Base-by-base conservation (phyloP, 768 basidiomycete species). In the Mycena olivaceomarginata region DNA sequence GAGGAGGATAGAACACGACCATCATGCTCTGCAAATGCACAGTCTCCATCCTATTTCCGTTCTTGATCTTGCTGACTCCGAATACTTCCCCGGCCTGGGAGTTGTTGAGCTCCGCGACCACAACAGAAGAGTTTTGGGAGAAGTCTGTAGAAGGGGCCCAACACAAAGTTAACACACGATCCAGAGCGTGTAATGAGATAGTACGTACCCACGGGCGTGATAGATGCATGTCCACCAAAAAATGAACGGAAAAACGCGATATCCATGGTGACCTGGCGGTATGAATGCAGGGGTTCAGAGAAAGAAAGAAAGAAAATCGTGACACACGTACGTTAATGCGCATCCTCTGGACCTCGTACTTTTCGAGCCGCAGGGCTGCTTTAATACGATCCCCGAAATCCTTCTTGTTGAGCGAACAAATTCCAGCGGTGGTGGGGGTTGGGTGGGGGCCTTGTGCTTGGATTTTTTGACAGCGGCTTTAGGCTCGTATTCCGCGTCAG, bases 241-340 rank as follows among this genome's bases (percentile, higher is more conserved):
- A 78, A 78, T 13, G 77, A 75, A 22, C 74, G 74, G 60, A 78
- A 78, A 59, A 75, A 78, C 41, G 77, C 67, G 65, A 72, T 51
- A 15, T 78, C 77, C 70, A 78, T 78, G 12, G 77, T 78, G 5
- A 78, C 25, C 77, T 78, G 18, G 39, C 16, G 9, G 37, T 5
- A 12, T 25, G 7, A 20, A 15, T 16, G 5, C 6, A 57, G n/a
- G 8, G 18, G 8, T 51, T 39, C 16, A 4, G n/a, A 43, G 51
- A 31, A 48, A 11, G 15, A 37, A n/a, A 7, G 12, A 16, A n/a
- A 2, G 4, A 31, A n/a, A n/a, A 25, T 4, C 15, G 67, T 16
- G 5, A 25, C 9, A 43, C 41, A 43, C 67, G 68, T 46, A 74
- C 68, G 62, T 78, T 75, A n/a, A 78, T 64, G n/a, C 77, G 77